phyloP scores from a whole-genome alignment of 257 asterid genomes.

The Asclepias syriaca region DNA sequence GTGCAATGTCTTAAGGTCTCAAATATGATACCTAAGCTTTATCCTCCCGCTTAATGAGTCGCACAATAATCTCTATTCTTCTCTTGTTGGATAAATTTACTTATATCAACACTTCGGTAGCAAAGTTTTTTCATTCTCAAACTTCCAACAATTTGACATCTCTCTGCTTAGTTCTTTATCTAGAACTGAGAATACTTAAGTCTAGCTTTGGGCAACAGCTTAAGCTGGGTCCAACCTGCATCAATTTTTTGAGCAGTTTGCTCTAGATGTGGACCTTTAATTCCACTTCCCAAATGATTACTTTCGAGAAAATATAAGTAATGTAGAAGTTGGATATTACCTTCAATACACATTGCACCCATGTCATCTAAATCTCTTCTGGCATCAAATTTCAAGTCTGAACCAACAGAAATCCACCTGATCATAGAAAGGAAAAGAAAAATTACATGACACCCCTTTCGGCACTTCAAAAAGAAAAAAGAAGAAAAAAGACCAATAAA shows the following conservation, averaged over 20 bases:
- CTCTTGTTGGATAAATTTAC: no score
- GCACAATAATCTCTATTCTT: no score
- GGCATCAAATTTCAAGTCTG: slow-evolving; percentile 94
- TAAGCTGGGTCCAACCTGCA: no score
- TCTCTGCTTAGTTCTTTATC: no score
- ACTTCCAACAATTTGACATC: no score
- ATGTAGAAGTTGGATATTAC: slow-evolving; percentile 29
- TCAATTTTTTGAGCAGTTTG: not conserved
- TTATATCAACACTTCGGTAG: no score
- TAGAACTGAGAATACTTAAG: no score
- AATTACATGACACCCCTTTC: not conserved
- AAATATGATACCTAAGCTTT: no score
- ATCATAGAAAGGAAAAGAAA: slow-evolving; percentile 21
- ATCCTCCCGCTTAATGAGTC: no score
- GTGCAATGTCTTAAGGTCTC: no score
- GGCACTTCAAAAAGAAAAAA: slow-evolving; percentile 1
- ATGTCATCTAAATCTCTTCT: slow-evolving; percentile 93
- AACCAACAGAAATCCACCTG: slow-evolving; percentile 99
- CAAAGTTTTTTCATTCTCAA: no score
- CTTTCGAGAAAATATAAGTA: slow-evolving; percentile 1
- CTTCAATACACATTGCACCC: slow-evolving; percentile 79
- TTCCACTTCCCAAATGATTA: not conserved
- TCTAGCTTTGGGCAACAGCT: no score
- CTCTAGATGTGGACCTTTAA: not conserved
- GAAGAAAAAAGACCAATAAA: slow-evolving; percentile 5